phyloP scores from a whole-genome alignment of 371 early-diverging fungal genomes.

The Mortierella sp. region DNA sequence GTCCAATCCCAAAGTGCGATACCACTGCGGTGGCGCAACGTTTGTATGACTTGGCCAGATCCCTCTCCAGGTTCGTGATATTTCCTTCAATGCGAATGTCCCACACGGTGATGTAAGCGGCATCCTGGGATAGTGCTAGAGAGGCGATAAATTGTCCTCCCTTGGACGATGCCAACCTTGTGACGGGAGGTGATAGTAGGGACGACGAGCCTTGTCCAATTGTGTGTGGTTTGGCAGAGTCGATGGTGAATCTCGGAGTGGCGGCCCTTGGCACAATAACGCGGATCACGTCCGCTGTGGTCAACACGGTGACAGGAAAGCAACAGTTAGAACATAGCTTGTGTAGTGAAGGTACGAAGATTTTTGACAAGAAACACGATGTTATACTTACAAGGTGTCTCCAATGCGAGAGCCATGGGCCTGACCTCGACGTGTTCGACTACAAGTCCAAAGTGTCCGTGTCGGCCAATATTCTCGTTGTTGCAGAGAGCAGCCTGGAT shows the following conservation, averaged over 20 bases:
- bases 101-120: slow-evolving; percentile 31
- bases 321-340: too few relatives aligned
- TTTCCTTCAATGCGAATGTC: slow-evolving; percentile 29
- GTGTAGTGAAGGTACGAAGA: too few relatives aligned
- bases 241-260: slow-evolving; percentile 22
- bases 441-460: slow-evolving; percentile 28
- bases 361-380: too few relatives aligned
- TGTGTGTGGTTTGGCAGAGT: slow-evolving; percentile 8
- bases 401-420: slow-evolving; percentile 13
- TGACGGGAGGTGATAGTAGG: slow-evolving; percentile 24
- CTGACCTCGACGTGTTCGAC: slow-evolving; percentile 47
- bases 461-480: slow-evolving; percentile 28
- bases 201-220: neutral
- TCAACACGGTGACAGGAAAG: too few relatives aligned
- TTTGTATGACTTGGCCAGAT: slow-evolving; percentile 16
- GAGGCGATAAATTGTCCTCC: slow-evolving; percentile 33
- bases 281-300: too few relatives aligned
- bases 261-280: slow-evolving; percentile 23
- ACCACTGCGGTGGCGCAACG: slow-evolving; percentile 14
- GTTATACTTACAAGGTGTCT: too few relatives aligned
- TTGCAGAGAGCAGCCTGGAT: slow-evolving; percentile 30
- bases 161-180: slow-evolving; percentile 20
- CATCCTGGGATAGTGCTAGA: slow-evolving; percentile 20
- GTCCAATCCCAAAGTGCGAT: slow-evolving; percentile 15
- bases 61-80: slow-evolving; percentile 12